Base-by-base conservation (phyloP, 1,284 basidiomycete genomes). In the Puccinia polysora region DNA sequence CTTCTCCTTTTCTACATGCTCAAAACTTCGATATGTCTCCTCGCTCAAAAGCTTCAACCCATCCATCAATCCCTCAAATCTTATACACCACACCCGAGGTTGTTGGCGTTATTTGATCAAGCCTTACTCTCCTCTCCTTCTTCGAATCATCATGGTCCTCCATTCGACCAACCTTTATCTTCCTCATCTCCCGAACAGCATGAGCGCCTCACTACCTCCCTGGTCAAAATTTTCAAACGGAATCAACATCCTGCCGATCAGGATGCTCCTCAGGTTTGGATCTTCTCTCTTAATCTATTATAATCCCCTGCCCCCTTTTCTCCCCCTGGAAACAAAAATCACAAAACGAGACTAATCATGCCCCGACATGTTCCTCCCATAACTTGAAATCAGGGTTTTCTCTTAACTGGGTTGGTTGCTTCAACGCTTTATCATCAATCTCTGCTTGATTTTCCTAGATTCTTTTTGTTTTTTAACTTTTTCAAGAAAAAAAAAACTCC, bases 71-170 rank as follows among this genome's bases (percentile, higher is more conserved):
- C 65, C 23, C 38, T 68, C 15, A 47, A 58, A 28, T 25, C 52
- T 8, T 68, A 68, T 36, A 56, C 53, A 14, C 65, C 65, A 4
- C 36, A 68, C 49, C 65, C 65, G n/a, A 45, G 65, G 36, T 43
- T 68, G 20, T 20, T 68, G 18, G 32, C 20, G 4, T 40, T 68
- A 12, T 68, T 68, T 53, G 55, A 68, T 15, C 53, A 68, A 49
- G 65, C 53, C 10, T 43, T 56, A 5, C 34, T 68, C 2, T 43
- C 65, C 14, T 53, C 65, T 2, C 30, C 40, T 30, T 43, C 45
- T n/a, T 15, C 45, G 18, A 49, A 0, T 15, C 1, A 58, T 12
- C n/a, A 15, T 15, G 28, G 15, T 43, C 43, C 30, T 20, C 45
- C 63, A 14, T 32, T 32, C 45, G 20, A n/a, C 12, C n/a, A 20